Conservation (phyloP, 208 protist genomes). For the Trypanosoma vivax region DNA sequence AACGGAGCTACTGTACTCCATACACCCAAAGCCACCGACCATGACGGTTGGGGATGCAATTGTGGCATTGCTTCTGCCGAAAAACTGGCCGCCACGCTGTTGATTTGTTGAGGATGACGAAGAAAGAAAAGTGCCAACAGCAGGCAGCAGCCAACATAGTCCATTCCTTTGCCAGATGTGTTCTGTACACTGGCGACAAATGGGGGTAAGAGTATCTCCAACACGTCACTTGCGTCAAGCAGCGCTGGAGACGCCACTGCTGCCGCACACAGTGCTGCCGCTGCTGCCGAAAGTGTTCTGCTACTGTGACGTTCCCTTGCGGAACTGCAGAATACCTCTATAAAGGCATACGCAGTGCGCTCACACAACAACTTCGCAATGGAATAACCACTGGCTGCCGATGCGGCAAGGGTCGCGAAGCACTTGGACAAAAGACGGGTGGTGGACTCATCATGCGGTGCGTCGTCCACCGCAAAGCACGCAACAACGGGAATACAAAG, state of each 20-base stretch:
- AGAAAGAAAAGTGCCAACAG: conserved; percentile 4
- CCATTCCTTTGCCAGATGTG: not conserved
- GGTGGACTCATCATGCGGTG: conserved; percentile 13
- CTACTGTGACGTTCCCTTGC: not conserved
- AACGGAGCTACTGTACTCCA: conserved; percentile 13
- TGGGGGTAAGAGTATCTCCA: not conserved
- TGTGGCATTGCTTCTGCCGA: not conserved
- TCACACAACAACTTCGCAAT: not conserved
- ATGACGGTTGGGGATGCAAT: not conserved
- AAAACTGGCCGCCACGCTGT: not conserved
- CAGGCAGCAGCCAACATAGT: conserved; percentile 7
- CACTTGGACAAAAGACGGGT: conserved; percentile 11
- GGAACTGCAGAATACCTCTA: not conserved
- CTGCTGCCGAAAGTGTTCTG: conserved; percentile 2
- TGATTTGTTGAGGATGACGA: conserved; percentile 1
- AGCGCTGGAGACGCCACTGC: conserved; percentile 2
- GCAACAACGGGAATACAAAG: conserved; percentile 1
- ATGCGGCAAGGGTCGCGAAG: not conserved
- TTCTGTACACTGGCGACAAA: not conserved
- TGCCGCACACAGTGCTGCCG: conserved; percentile 4
- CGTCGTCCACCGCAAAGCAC: not conserved
- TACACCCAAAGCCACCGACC: conserved; percentile 7
- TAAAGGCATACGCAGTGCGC: not conserved
- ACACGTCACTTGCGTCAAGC: conserved; percentile 1
- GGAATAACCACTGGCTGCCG: not conserved